Evolutionary conservation across 306 rosid genomes (phyloP).

Genomic region (Quercus bicolor): DNA sequence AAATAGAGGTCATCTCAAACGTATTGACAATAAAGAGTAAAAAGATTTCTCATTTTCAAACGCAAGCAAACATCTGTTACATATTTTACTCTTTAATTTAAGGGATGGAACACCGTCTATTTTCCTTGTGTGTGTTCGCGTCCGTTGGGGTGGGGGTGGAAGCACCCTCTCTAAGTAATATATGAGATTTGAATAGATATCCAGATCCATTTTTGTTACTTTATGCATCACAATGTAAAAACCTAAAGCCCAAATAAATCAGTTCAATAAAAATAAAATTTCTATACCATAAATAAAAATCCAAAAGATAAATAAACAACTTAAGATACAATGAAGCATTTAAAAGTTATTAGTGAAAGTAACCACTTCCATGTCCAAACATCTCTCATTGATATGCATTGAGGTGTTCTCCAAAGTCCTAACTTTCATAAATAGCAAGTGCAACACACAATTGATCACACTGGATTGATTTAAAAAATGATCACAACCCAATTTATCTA

Average conservation of each 20-base stretch:
- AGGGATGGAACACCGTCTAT: neutral
- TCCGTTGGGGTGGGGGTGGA: no score
- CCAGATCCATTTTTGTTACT: slow-evolving; percentile 8
- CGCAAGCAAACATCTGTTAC: neutral
- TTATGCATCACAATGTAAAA: slow-evolving; percentile 1
- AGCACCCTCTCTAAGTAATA: no score
- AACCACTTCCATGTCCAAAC: neutral
- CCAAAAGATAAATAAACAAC: neutral
- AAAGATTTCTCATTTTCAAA: neutral
- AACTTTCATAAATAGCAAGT: neutral
- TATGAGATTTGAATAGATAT: neutral
- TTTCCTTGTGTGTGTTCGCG: neutral
- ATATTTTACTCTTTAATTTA: neutral
- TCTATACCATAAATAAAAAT: neutral
- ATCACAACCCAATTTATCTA: neutral
- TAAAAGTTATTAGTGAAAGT: neutral
- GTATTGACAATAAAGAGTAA: neutral
- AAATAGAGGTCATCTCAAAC: neutral
- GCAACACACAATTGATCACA: neutral
- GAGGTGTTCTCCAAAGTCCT: neutral
- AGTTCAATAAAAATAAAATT: neutral
- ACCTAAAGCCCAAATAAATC: slow-evolving; percentile 2
- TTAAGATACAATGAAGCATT: slow-evolving; percentile 7
- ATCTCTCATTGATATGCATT: neutral
- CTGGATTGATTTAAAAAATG: neutral